Conservation (phyloP, 192 early-diverging fungal species). For the Coemansia sp. region DNA sequence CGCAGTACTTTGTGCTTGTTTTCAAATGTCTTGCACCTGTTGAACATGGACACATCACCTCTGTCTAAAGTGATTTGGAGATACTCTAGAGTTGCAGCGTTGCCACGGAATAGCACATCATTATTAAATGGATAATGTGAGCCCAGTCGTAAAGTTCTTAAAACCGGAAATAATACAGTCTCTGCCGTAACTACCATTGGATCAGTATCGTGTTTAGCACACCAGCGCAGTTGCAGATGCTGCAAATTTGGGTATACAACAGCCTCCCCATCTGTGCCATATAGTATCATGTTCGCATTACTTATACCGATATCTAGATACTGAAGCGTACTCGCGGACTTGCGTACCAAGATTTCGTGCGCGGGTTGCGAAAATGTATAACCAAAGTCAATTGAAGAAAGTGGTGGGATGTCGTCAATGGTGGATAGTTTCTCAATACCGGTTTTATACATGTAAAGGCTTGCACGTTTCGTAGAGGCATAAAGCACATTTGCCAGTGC, state of each 20-base stretch:
- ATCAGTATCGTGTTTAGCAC: too few species aligned
- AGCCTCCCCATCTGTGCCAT: background rate
- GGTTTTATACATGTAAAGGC: too few species aligned
- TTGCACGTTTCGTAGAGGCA: too few species aligned
- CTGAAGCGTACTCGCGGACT: background rate
- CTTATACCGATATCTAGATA: background rate
- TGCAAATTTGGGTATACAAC: slow-evolving; percentile 2
- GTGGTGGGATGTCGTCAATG: background rate
- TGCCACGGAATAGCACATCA: slow-evolving; percentile 14
- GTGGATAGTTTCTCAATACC: background rate
- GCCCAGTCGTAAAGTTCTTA: background rate
- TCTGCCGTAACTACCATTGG: background rate
- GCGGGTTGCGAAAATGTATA: background rate
- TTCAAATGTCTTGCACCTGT: background rate
- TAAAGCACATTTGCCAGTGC: too few species aligned
- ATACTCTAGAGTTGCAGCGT: slow-evolving; percentile 3
- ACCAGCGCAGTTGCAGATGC: background rate
- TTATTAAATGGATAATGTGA: background rate
- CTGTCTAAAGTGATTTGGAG: background rate
- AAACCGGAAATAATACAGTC: background rate
- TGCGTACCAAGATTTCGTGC: background rate
- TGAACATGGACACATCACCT: background rate
- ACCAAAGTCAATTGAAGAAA: background rate
- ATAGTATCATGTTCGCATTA: background rate
- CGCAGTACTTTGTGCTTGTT: background rate